Evolutionary conservation across 257 asterid species (phyloP).

Genomic region (Jacaranda copaia): DNA sequence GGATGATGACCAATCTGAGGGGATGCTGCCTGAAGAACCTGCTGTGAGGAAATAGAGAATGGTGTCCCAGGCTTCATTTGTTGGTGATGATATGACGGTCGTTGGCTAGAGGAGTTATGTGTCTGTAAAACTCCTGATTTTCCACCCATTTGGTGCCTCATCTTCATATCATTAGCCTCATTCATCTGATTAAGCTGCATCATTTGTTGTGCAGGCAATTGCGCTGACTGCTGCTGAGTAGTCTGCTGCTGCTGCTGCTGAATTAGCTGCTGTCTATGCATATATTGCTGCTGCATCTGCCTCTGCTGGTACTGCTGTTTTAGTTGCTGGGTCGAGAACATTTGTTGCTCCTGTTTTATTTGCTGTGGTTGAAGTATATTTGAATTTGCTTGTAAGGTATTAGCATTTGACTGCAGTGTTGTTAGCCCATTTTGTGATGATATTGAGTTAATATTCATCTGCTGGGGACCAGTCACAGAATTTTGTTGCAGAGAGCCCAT

Average conservation of each 20-base stretch:
- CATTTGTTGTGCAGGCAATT: constrained; percentile 68
- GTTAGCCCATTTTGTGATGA: constrained; percentile 70
- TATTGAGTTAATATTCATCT: constrained; percentile 68
- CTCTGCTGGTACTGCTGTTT: constrained; percentile 81
- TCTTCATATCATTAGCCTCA: constrained; percentile 78
- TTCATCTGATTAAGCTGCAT: constrained; percentile 72
- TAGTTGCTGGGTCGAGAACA: constrained; percentile 69
- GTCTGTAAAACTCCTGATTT: constrained; percentile 77
- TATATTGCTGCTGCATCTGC: constrained; percentile 61
- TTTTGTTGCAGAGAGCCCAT: constrained; percentile 82
- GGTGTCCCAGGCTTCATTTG: constrained; percentile 69
- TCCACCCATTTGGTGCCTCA: constrained; percentile 81
- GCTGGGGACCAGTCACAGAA: constrained; percentile 73
- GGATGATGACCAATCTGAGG: constrained; percentile 83
- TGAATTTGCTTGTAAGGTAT: constrained; percentile 65
- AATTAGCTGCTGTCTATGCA: constrained; percentile 68
- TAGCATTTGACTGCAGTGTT: constrained; percentile 65
- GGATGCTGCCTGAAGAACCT: constrained; percentile 74
- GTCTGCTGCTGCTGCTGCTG: constrained; percentile 70
- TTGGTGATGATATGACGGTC: constrained; percentile 71
- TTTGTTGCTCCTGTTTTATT: constrained; percentile 81
- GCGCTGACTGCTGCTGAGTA: constrained; percentile 65
- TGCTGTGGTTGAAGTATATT: constrained; percentile 78
- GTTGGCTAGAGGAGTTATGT: constrained; percentile 71
- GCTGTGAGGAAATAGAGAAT: constrained; percentile 79